Evolutionary conservation across 169 alveolate genomes (phyloP).

Genomic region (Plasmodium knowlesi): DNA sequence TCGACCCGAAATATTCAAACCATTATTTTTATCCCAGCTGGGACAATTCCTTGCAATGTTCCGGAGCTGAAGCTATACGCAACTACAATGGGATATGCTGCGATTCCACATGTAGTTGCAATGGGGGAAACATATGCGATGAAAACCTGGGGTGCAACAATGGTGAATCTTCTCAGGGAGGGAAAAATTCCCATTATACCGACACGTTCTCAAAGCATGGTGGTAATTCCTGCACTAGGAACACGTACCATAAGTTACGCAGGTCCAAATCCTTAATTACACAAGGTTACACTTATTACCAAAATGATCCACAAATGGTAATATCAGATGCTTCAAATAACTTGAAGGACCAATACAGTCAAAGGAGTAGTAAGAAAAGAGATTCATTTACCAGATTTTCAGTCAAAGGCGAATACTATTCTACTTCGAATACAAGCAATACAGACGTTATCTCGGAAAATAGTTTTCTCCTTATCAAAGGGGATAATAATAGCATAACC

Average conservation of each 20-base stretch:
- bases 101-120: background rate
- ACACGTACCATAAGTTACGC: background rate
- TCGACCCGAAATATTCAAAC: background rate
- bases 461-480: background rate
- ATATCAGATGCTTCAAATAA: constrained; percentile 5
- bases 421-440: background rate
- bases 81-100: background rate
- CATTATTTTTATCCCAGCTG: background rate
- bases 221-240: background rate
- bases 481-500: background rate
- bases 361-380: background rate
- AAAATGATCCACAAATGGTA: background rate
- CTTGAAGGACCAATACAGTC: background rate
- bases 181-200: background rate
- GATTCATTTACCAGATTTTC: background rate
- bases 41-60: background rate
- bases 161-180: background rate
- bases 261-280: background rate
- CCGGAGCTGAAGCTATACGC: background rate
- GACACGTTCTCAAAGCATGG: background rate
- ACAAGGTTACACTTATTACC: background rate
- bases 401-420: background rate
- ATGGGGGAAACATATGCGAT: background rate
- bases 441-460: background rate
- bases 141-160: background rate